phyloP scores from a whole-genome alignment of 2,329 filamentous ascomycete genomes.

The Leptodontidium sp. region DNA sequence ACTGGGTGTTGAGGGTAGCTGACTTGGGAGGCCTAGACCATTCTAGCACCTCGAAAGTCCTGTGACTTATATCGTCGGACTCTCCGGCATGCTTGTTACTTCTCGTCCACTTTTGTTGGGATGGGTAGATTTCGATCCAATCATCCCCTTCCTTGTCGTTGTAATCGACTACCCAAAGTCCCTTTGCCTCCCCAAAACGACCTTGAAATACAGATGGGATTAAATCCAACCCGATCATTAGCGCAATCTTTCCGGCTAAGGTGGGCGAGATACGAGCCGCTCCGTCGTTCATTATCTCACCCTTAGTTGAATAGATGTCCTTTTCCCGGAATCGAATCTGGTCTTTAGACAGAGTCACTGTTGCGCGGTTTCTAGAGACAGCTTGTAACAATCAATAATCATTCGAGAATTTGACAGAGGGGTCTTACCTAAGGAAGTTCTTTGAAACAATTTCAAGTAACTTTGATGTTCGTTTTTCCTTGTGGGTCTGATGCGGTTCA shows the following conservation, averaged over 20 bases:
- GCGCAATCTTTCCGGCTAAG: constrained; percentile 59
- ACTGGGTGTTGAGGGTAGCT: constrained; percentile 70
- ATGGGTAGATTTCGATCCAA: constrained; percentile 73
- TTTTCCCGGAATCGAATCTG: constrained; percentile 52
- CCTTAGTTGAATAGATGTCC: constrained; percentile 32
- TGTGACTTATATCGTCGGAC: constrained; percentile 53
- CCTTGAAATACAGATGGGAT: constrained; percentile 63
- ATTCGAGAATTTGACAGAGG: too few species aligned
- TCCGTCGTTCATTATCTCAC: constrained; percentile 73
- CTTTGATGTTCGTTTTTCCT: constrained; percentile 41
- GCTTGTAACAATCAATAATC: constrained; percentile 46
- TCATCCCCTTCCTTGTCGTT: constrained; percentile 54
- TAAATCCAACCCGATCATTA: too few species aligned
- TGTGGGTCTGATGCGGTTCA: background rate
- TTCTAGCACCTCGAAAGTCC: constrained; percentile 71
- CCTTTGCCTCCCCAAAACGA: constrained; percentile 77
- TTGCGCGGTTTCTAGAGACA: constrained; percentile 51
- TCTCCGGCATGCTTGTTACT: constrained; percentile 52
- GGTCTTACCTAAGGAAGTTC: constrained; percentile 57
- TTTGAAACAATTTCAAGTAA: constrained; percentile 59
- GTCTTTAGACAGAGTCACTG: constrained; percentile 53
- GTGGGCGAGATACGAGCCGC: constrained; percentile 70
- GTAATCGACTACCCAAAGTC: constrained; percentile 73
- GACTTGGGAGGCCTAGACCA: constrained; percentile 56
- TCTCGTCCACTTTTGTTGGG: constrained; percentile 72